Percentiles rank a stretch among this genome's conserved stretches.
These are phyloP conservation scores for Gastrolobium bilobum DNA, from an alignment of 306 rosid genomes.

Conservation along the genomic window DNA sequence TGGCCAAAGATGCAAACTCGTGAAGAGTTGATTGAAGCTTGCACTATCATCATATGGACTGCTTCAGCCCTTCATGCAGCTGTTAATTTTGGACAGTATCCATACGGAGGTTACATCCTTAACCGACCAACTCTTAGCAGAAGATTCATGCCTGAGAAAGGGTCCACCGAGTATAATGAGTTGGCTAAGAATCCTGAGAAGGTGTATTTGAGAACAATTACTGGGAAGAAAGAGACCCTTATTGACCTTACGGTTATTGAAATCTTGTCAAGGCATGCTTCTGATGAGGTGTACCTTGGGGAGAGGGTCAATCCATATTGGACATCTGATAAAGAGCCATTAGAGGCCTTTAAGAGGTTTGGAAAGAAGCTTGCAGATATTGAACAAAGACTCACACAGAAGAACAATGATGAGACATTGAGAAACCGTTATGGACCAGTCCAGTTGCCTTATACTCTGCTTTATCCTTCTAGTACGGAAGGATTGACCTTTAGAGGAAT, in stretches of 20 bases:
- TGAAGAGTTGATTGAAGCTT: constrained; percentile 53
- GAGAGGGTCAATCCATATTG: constrained; percentile 42
- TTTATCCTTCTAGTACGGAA: constrained; percentile 61
- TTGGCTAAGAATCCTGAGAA: constrained; percentile 56
- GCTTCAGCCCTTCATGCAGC: constrained; percentile 82
- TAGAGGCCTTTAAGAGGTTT: constrained; percentile 48
- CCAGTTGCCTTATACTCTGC: constrained; percentile 73
- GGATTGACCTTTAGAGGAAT: constrained; percentile 78
- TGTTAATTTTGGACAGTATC: constrained; percentile 70
- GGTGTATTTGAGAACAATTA: constrained; percentile 63
- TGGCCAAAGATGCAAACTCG: constrained; percentile 68
- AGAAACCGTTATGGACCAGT: constrained; percentile 50
- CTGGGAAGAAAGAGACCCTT: constrained; percentile 61
- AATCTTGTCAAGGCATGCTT: constrained; percentile 72
- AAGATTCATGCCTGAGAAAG: constrained; percentile 63
- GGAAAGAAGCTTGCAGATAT: constrained; percentile 41
- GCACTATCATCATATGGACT: constrained; percentile 67
- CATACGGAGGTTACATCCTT: constrained; percentile 73
- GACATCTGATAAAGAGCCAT: constrained; percentile 41
- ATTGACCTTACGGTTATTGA: constrained; percentile 65
- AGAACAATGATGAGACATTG: constrained; percentile 35
- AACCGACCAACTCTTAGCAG: constrained; percentile 71
- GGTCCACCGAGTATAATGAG: constrained; percentile 59
- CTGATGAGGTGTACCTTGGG: constrained; percentile 68
- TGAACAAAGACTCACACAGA: constrained; percentile 21